Base-by-base conservation (phyloP, 495 filamentous ascomycete genomes). In the Lentithecium fluviatile region DNA sequence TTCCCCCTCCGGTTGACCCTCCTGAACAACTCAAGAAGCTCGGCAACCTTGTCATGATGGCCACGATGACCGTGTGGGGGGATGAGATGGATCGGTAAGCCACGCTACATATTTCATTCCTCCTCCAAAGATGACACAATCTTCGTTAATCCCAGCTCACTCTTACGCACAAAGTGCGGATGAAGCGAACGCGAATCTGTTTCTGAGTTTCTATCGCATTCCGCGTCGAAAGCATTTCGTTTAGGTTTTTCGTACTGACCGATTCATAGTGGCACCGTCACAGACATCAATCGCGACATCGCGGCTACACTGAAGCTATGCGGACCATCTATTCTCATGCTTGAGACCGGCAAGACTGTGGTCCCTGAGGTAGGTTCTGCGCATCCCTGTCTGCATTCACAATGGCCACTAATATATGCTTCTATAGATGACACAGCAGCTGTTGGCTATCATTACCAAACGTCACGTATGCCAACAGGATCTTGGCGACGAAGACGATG, bases 81-180 rank as follows among this genome's bases (percentile, higher is more conserved):
- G 89, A 94, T 65, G 95, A 98, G 75, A 82, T 84, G 68, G 94
- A 97, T 75, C 86, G 91, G 94, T 96, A 87, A 67, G 73, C 72
- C 12, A 50, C 64, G 34, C 87, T 82, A 69, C 63, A 60, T 57
- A 52, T 68, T 45, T 52, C 59, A 37, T 45, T 62, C 67, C 45
- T 60, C 49, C 50, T 56, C 66, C 73, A 72, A 91, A 93, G 91
- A 97, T 96, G 90, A 96, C 60, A 76, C 75, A 32, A 82, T 75
- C 75, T 77, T 84, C 89, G 90, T 89, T 94, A 90, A 88, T 92
- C 93, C 91, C 91, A 97, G 91, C 91, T 97, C 93, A 96, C 93
- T 96, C 88, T 87, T 87, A 97, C 83, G 84, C 88, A 78, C 78
- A 80, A 81, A 77, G 77, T 84, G 88, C 82, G 83, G 77, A 82